Percentiles rank a stretch among this genome's conserved stretches.
phyloP scores from a whole-genome alignment of 306 rosid species.

The Begonia fuchsioides region DNA sequence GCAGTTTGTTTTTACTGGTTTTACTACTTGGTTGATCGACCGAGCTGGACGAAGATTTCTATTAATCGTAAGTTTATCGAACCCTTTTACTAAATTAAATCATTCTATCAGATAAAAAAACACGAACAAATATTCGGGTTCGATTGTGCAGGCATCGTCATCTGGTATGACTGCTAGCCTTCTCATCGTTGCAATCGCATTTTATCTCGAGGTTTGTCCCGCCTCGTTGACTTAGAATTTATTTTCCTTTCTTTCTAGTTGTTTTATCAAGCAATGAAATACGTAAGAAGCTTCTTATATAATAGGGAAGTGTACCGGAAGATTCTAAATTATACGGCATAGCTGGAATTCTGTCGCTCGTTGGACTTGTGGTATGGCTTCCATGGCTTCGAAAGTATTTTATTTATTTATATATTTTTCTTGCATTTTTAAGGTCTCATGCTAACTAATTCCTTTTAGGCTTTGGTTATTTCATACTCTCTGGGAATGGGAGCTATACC shows the following conservation, averaged over 20 bases:
- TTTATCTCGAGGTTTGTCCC: slow-evolving; percentile 41
- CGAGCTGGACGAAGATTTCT: slow-evolving; percentile 68
- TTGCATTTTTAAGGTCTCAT: slow-evolving; percentile 1
- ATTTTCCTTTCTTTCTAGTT: background rate
- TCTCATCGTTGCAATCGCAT: slow-evolving; percentile 44
- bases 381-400: background rate
- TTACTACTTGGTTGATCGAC: slow-evolving; percentile 73
- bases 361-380: slow-evolving; percentile 59
- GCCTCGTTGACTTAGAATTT: background rate
- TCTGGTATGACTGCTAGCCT: slow-evolving; percentile 62
- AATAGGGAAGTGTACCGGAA: slow-evolving; percentile 25
- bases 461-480: slow-evolving; percentile 47
- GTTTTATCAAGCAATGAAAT: background rate
- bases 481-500: slow-evolving; percentile 84
- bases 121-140: too few species aligned
- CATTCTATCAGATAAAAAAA: too few species aligned
- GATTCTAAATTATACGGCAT: slow-evolving; percentile 28
- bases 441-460: slow-evolving; percentile 17
- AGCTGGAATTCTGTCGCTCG: slow-evolving; percentile 40
- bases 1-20: slow-evolving; percentile 56
- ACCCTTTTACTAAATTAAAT: background rate
- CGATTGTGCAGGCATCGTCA: slow-evolving; percentile 41
- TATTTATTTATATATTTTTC: too few species aligned
- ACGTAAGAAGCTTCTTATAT: background rate
- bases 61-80: slow-evolving; percentile 33